Conservation (phyloP, 176 grass and related monocot genomes). For the Eragrostis nindensis region DNA sequence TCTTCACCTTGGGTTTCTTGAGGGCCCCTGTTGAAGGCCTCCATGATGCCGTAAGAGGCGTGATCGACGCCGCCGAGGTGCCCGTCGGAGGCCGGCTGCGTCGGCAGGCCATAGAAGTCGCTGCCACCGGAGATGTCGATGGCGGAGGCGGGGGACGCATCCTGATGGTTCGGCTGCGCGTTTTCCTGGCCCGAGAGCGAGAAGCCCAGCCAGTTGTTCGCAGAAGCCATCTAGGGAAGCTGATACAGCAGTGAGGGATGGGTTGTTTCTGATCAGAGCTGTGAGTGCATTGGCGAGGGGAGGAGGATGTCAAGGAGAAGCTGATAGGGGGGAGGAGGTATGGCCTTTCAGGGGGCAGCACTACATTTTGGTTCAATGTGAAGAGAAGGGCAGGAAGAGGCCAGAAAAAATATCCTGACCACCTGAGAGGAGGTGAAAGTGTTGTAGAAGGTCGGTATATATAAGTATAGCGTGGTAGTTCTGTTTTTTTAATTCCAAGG, state of each 20-base stretch:
- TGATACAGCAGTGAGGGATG: constrained; percentile 34
- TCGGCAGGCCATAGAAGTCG: constrained; percentile 46
- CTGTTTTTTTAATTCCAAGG: background rate
- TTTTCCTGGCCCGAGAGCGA: constrained; percentile 69
- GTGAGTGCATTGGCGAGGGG: constrained; percentile 37
- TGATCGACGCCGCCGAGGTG: constrained; percentile 42
- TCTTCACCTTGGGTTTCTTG: constrained; percentile 57
- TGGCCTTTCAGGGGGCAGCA: constrained; percentile 37
- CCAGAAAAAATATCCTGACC: constrained; percentile 53
- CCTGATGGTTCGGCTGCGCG: constrained; percentile 49
- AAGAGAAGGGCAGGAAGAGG: constrained; percentile 43
- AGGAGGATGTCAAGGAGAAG: constrained; percentile 21
- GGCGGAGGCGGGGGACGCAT: constrained; percentile 29
- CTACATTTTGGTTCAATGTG: constrained; percentile 60
- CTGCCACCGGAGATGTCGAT: constrained; percentile 54
- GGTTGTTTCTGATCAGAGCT: constrained; percentile 38
- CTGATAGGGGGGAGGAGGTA: constrained; percentile 26
- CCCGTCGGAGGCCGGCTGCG: constrained; percentile 33
- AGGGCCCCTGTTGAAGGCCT: constrained; percentile 48
- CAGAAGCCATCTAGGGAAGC: constrained; percentile 52
- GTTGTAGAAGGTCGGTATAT: constrained; percentile 42
- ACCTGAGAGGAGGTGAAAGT: constrained; percentile 49
- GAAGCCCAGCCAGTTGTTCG: constrained; percentile 79
- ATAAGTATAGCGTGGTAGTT: constrained; percentile 28
- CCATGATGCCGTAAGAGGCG: constrained; percentile 56